Evolutionary conservation across 768 basidiomycete species (phyloP).

Genomic region (Boletus reticulatus): DNA sequence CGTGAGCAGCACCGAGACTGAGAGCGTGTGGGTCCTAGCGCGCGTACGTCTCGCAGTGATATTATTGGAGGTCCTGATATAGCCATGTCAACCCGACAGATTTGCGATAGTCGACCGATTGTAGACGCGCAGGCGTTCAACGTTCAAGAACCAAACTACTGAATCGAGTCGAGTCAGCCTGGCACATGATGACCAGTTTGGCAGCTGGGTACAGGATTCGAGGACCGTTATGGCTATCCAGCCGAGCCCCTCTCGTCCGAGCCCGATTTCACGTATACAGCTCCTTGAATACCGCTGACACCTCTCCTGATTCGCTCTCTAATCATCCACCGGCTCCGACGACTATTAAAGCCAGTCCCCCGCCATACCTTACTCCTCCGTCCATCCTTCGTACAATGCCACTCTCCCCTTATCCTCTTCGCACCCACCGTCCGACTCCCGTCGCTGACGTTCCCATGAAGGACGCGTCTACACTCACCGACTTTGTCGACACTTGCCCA

Average conservation of each 20-base stretch:
- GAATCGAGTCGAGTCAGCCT: constrained; percentile 44
- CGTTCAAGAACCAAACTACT: constrained; percentile 18
- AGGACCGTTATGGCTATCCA: constrained; percentile 28
- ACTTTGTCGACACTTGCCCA: constrained; percentile 42
- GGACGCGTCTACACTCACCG: constrained; percentile 26
- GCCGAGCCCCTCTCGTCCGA: constrained; percentile 46
- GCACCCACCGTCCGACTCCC: constrained; percentile 25
- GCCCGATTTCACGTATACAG: constrained; percentile 26
- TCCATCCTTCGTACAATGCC: constrained; percentile 40
- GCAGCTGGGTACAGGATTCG: constrained; percentile 32
- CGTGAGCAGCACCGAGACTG: neutral
- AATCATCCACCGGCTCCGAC: constrained; percentile 32
- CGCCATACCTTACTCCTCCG: constrained; percentile 21
- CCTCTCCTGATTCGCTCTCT: constrained; percentile 30
- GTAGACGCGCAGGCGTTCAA: constrained; percentile 14
- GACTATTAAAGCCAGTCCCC: constrained; percentile 36
- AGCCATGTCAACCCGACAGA: constrained; percentile 15
- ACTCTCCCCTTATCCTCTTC: constrained; percentile 36
- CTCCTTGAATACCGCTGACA: constrained; percentile 25
- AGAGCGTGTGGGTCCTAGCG: neutral
- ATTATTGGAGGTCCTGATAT: constrained; percentile 25
- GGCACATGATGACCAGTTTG: constrained; percentile 38
- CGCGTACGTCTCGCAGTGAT: constrained; percentile 4
- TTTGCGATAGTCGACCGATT: constrained; percentile 20
- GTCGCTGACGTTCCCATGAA: constrained; percentile 27